Percentiles rank a stretch among this genome's conserved stretches.
These are phyloP conservation scores for Polymyxa betae DNA, from an alignment of 208 protist species.

Conservation along the genomic window DNA sequence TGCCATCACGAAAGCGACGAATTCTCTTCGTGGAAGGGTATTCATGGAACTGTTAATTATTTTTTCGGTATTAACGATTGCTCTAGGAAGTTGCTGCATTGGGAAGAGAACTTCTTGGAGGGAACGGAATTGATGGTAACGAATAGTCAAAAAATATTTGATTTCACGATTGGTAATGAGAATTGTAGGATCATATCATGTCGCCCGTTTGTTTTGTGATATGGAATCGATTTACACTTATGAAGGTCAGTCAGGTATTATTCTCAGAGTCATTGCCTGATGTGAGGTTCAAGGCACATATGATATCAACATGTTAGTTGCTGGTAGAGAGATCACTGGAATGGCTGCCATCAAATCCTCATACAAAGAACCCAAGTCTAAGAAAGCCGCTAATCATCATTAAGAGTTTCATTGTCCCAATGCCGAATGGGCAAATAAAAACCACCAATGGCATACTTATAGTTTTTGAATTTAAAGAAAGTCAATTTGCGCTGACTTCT, in stretches of 20 bases:
- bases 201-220: constrained; percentile 41
- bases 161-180: background rate
- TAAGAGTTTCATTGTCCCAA: too few relatives aligned
- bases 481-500: too few relatives aligned
- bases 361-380: constrained; percentile 24
- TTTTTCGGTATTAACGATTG: background rate
- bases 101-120: constrained; percentile 1
- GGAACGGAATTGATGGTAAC: constrained; percentile 20
- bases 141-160: background rate
- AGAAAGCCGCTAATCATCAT: too few relatives aligned
- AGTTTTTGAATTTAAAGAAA: too few relatives aligned
- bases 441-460: too few relatives aligned
- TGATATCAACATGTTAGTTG: constrained; percentile 51
- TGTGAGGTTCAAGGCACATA: background rate
- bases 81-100: background rate
- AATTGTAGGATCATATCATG: constrained; percentile 26
- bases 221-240: constrained; percentile 47
- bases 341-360: constrained; percentile 29
- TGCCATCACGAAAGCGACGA: background rate
- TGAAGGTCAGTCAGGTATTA: background rate
- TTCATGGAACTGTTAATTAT: background rate
- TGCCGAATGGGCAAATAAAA: too few relatives aligned
- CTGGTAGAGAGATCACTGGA: background rate
- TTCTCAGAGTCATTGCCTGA: background rate
- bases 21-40: constrained; percentile 22